phyloP scores from a whole-genome alignment of 1,284 basidiomycete species.

The Ustilago esculenta region DNA sequence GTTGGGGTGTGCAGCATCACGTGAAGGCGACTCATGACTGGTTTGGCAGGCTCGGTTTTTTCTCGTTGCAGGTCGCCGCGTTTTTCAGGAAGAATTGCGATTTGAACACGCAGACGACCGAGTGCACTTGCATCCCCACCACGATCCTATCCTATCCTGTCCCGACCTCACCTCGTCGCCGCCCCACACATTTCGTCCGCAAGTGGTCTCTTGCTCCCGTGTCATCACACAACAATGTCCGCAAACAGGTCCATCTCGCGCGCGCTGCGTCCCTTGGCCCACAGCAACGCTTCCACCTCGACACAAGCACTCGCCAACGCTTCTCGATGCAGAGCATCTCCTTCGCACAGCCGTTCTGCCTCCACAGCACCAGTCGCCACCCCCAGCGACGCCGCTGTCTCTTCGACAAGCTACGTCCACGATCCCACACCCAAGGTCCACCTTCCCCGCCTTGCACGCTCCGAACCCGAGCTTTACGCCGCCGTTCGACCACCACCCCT shows the following conservation, averaged over 20 bases:
- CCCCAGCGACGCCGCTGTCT: not conserved
- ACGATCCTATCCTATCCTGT: too few species aligned
- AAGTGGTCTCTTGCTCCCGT: too few species aligned
- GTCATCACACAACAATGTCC: conserved; percentile 14
- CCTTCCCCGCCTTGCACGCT: conserved; percentile 57
- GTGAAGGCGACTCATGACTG: too few species aligned
- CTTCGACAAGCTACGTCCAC: conserved; percentile 16
- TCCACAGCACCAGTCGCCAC: conserved; percentile 16
- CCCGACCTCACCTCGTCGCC: not conserved
- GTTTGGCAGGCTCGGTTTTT: too few species aligned
- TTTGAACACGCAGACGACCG: conserved; percentile 20
- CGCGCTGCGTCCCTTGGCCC: conserved; percentile 10
- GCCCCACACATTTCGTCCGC: too few species aligned
- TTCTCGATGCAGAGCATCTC: not conserved
- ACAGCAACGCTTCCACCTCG: conserved; percentile 24
- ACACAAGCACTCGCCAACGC: conserved; percentile 18
- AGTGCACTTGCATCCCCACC: not conserved
- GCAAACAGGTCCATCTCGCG: conserved; percentile 12
- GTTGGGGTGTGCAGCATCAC: conserved; percentile 25
- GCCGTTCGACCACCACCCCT: conserved; percentile 55
- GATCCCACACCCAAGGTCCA: conserved; percentile 48
- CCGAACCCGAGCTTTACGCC: conserved; percentile 58
- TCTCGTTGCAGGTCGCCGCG: too few species aligned
- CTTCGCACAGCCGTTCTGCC: conserved; percentile 17
- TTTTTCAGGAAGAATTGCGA: conserved; percentile 10